Evolutionary conservation across 2,329 filamentous ascomycete genomes (phyloP), one percentile per base, ranked within the genome.

Genomic region (Sclerotinia glacialis): DNA sequence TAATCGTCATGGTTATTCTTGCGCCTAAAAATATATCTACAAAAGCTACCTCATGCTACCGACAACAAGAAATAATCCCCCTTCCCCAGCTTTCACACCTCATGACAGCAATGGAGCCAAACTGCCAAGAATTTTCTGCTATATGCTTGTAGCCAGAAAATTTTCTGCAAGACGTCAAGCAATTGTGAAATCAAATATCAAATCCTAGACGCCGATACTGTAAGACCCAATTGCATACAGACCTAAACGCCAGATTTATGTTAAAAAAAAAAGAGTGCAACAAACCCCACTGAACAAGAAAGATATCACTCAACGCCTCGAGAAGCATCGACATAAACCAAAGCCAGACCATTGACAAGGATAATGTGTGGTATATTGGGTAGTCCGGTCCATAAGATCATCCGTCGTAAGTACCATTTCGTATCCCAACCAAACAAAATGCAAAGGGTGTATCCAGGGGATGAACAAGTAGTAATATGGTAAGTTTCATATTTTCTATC

Each of bases 361-460:
- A 65, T 28, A 37, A 52, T 52, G 46, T 54, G 53, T 42, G 53
- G 61, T 65, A 65, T 65, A 40, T 59, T 64, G 31, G 64, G 64
- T 60, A 44, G 46, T 65, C 54, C 46, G 60, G 49, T 65, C 64
- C 64, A 60, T 65, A 65, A 65, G 54, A 65, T 65, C 69, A 67
- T 75, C 71, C 73, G 72, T 74, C 73, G 67, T 75, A 71, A 73
- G 66, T 69, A 71, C 71, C 66, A 67, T 72, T 58, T 74, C 74
- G 69, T 76, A 54, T 75, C 73, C 74, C 74, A 75, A 75, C 74
- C 71, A 75, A 74, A 47, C 47, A 74, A 71, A 73, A 76, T 75
- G 74, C 71, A 73, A 66, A 70, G 66, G 69, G 65, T 67, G 67
- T 73, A 74, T 74, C 73, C 72, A 74, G 70, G 69, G 71, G 54